Evolutionary conservation across 192 early-diverging fungal species (phyloP).

Genomic region (Paraglomus occultum): DNA sequence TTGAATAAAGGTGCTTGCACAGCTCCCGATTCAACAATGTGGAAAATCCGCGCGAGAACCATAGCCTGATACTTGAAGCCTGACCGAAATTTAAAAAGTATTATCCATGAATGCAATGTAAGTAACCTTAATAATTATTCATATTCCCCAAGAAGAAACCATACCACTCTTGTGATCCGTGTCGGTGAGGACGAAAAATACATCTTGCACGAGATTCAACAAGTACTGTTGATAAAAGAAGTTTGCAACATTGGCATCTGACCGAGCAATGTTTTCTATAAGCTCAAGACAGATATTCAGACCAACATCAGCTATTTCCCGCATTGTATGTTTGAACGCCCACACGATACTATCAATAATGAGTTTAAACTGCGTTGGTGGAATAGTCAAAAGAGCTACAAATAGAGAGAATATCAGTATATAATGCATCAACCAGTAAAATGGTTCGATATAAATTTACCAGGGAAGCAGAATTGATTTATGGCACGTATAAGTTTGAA

Average conservation of each 20-base stretch:
- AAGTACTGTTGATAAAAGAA: conserved; percentile 92
- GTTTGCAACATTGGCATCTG: conserved; percentile 73
- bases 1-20: conserved; percentile 89
- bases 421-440: neutral
- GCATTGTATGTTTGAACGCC: conserved; percentile 99
- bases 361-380: conserved; percentile 84
- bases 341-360: conserved; percentile 95
- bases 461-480: conserved; percentile 88
- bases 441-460: conserved; percentile 34
- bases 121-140: neutral
- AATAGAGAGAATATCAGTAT: neutral
- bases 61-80: conserved; percentile 92
- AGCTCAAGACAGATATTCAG: conserved; percentile 85
- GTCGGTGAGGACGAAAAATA: conserved; percentile 96
- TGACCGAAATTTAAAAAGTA: conserved; percentile 29
- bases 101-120: conserved; percentile 9
- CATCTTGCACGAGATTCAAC: conserved; percentile 88
- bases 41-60: conserved; percentile 89
- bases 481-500: conserved; percentile 92
- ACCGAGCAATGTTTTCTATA: conserved; percentile 79
- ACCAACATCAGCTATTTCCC: conserved; percentile 93
- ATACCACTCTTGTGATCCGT: conserved; percentile 95
- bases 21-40: conserved; percentile 74
- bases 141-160: conserved; percentile 7
- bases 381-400: conserved; percentile 77